Conservation (phyloP, 805 yeast species). For the Tetrapisispora nanseiensis region DNA sequence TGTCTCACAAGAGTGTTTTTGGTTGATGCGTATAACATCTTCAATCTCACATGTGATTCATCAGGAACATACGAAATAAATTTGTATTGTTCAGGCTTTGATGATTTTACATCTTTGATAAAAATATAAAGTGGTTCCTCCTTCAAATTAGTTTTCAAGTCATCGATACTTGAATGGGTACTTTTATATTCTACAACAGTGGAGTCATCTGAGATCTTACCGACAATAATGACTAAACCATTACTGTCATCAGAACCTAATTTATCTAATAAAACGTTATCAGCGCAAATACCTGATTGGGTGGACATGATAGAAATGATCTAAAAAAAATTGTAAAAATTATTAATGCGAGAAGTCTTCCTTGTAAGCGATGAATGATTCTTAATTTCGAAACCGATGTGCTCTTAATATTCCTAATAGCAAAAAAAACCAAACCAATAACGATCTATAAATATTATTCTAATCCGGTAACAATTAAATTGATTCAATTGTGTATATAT, state of each 20-base stretch:
- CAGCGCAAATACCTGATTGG: constrained; percentile 50
- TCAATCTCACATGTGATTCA: constrained; percentile 63
- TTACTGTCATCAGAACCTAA: constrained; percentile 6
- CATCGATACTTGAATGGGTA: constrained; percentile 28
- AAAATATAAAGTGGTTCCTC: constrained; percentile 43
- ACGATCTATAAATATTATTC: too few relatives aligned
- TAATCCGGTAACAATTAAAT: too few relatives aligned
- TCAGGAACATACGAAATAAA: constrained; percentile 87
- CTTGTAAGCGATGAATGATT: too few relatives aligned
- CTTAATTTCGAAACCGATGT: too few relatives aligned
- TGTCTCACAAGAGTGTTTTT: constrained; percentile 67
- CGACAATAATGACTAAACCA: constrained; percentile 12
- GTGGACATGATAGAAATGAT: constrained; percentile 48
- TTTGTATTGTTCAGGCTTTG: constrained; percentile 25
- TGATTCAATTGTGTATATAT: too few relatives aligned
- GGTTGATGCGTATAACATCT: constrained; percentile 92
- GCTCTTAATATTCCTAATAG: too few relatives aligned
- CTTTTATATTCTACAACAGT: constrained; percentile 14
- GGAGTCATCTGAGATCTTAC: constrained; percentile 17
- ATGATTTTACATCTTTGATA: constrained; percentile 28
- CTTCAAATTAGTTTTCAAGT: constrained; percentile 32
- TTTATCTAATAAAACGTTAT: constrained; percentile 18
- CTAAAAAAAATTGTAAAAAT: too few relatives aligned
- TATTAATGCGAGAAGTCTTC: too few relatives aligned
- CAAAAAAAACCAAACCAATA: too few relatives aligned